Conservation (phyloP, 2,329 filamentous ascomycete species). For the Apiospora phragmitis region DNA sequence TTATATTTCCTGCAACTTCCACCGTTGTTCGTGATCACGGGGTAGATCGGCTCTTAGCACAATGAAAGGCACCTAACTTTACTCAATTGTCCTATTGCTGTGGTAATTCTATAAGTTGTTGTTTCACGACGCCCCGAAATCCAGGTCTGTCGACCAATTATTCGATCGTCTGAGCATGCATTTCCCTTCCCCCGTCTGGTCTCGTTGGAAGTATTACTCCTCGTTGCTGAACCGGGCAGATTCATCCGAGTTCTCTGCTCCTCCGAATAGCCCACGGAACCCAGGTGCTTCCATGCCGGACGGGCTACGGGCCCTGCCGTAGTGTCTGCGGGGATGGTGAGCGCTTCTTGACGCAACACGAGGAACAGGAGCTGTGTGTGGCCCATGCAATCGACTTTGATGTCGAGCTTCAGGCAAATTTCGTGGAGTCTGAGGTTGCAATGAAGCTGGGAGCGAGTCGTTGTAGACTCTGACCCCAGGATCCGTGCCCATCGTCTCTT, state of each 20-base stretch:
- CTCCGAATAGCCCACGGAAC: slow-evolving; percentile 48
- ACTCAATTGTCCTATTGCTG: background rate
- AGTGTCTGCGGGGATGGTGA: slow-evolving; percentile 15
- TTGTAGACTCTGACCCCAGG: slow-evolving; percentile 45
- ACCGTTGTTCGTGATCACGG: background rate
- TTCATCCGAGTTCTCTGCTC: slow-evolving; percentile 49
- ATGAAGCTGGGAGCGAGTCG: slow-evolving; percentile 42
- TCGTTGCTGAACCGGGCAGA: background rate
- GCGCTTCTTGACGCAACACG: slow-evolving; percentile 17
- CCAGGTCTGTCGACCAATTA: background rate
- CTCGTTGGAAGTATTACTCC: background rate
- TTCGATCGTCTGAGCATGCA: background rate
- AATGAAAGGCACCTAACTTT: background rate
- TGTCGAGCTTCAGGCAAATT: slow-evolving; percentile 51
- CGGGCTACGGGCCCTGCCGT: slow-evolving; percentile 34
- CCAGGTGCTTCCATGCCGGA: slow-evolving; percentile 42
- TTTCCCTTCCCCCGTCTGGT: background rate
- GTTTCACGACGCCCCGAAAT: background rate
- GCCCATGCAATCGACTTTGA: slow-evolving; percentile 41
- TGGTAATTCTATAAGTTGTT: background rate
- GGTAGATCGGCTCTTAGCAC: background rate
- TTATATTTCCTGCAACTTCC: background rate
- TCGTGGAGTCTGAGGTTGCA: slow-evolving; percentile 51
- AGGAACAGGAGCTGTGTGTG: slow-evolving; percentile 43
- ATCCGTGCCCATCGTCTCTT: slow-evolving; percentile 10